Conservation (phyloP, 2,329 filamentous ascomycete genomes). For the Xylariaceae sp. region DNA sequence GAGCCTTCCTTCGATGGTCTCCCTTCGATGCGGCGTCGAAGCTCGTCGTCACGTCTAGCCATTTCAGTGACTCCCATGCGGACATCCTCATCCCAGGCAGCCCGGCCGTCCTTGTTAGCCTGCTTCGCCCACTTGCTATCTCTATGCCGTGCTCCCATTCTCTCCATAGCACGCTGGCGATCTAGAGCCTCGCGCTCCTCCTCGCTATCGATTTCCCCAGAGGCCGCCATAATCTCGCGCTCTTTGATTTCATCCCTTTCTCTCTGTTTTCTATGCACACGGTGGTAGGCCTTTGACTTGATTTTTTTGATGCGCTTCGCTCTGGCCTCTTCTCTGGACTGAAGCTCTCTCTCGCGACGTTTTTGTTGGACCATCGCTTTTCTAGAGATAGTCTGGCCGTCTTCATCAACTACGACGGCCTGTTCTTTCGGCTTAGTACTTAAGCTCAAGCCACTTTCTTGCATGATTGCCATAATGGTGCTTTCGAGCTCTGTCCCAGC, state of each 20-base stretch:
- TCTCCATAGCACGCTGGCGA: slow-evolving; percentile 78
- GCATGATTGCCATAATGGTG: slow-evolving; percentile 86
- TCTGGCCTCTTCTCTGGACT: slow-evolving; percentile 87
- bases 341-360: slow-evolving; percentile 79
- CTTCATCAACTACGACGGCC: slow-evolving; percentile 70
- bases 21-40: slow-evolving; percentile 79
- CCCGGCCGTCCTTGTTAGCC: slow-evolving; percentile 76
- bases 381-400: slow-evolving; percentile 73
- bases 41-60: slow-evolving; percentile 81
- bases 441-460: slow-evolving; percentile 79
- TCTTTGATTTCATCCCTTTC: slow-evolving; percentile 60
- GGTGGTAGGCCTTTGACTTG: slow-evolving; percentile 94
- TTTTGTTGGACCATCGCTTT: slow-evolving; percentile 75
- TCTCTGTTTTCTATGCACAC: slow-evolving; percentile 82
- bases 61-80: slow-evolving; percentile 79
- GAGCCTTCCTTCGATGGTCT: slow-evolving; percentile 47
- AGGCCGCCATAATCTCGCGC: slow-evolving; percentile 59
- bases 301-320: slow-evolving; percentile 97
- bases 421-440: slow-evolving; percentile 60
- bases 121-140: slow-evolving; percentile 94
- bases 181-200: slow-evolving; percentile 70
- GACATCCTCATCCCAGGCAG: slow-evolving; percentile 88
- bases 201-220: slow-evolving; percentile 67
- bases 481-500: slow-evolving; percentile 82
- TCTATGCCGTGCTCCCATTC: slow-evolving; percentile 83